Evolutionary conservation across 805 yeast species (phyloP).

Genomic region (Hanseniaspora taiwanica): DNA sequence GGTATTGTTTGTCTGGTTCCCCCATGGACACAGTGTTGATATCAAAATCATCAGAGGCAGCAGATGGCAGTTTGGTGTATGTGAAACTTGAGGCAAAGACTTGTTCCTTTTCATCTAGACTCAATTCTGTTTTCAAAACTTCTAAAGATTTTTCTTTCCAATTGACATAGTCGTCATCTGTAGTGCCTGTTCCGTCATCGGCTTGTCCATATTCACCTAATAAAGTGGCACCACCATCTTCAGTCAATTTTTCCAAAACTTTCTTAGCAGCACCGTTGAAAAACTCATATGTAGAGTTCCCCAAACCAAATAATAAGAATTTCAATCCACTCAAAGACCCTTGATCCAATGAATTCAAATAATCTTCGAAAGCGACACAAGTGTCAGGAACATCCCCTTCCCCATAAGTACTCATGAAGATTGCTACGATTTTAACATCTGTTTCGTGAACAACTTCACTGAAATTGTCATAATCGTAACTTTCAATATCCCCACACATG

Average conservation of each 20-base stretch:
- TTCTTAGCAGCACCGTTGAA: conserved; percentile 73
- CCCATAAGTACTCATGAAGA: conserved; percentile 88
- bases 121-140: conserved; percentile 45
- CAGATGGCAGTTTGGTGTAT: conserved; percentile 22
- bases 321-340: conserved; percentile 43
- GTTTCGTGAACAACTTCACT: conserved; percentile 26
- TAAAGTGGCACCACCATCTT: conserved; percentile 54
- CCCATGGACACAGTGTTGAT: conserved; percentile 51
- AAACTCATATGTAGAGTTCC: conserved; percentile 88
- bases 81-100: conserved; percentile 57
- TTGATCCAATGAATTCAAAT: conserved; percentile 40
- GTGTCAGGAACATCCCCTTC: conserved; percentile 98
- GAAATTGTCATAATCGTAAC: conserved; percentile 71
- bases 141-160: conserved; percentile 82
- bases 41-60: conserved; percentile 25
- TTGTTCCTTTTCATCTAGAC: conserved; percentile 69
- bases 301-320: conserved; percentile 78
- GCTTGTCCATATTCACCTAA: conserved; percentile 80
- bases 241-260: conserved; percentile 35
- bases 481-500: conserved; percentile 79
- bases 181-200: conserved; percentile 88
- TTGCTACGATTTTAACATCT: conserved; percentile 43
- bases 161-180: conserved; percentile 86
- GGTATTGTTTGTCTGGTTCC: conserved; percentile 58
- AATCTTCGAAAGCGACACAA: conserved; percentile 68